phyloP scores from a whole-genome alignment of 371 early-diverging fungal genomes.

The Mucor piriformis region DNA sequence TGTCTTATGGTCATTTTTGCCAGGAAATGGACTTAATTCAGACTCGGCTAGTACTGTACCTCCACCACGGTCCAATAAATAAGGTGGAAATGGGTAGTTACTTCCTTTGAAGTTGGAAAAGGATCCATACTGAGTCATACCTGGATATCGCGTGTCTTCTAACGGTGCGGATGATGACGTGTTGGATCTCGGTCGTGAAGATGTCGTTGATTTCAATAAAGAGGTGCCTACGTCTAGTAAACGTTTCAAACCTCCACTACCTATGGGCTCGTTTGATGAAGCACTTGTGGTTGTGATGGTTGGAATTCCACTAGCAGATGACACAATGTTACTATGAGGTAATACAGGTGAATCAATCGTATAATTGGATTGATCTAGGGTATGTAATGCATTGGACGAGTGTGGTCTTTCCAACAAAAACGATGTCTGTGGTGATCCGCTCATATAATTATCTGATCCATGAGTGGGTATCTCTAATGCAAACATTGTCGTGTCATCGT shows the following conservation, averaged over 20 bases:
- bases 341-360: not conserved
- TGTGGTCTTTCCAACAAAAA: slow-evolving; percentile 3
- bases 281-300: slow-evolving; percentile 3
- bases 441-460: slow-evolving; percentile 16
- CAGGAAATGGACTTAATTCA: slow-evolving; percentile 64
- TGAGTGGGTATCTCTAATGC: slow-evolving; percentile 42
- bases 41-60: slow-evolving; percentile 42
- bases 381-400: not conserved
- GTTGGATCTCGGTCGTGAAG: slow-evolving; percentile 35
- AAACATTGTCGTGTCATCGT: slow-evolving; percentile 38
- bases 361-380: not conserved
- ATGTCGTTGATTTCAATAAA: slow-evolving; percentile 32
- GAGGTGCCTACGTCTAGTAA: slow-evolving; percentile 47
- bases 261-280: not conserved
- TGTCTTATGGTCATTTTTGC: slow-evolving; percentile 36
- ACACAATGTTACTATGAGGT: not conserved
- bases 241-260: slow-evolving; percentile 33
- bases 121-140: not conserved
- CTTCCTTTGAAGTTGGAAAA: not conserved
- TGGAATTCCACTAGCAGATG: not conserved
- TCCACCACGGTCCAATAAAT: slow-evolving; percentile 41
- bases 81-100: slow-evolving; percentile 12
- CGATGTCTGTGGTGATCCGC: slow-evolving; percentile 13
- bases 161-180: slow-evolving; percentile 40
- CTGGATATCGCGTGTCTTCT: slow-evolving; percentile 25